A percentile compares a stretch with the other conserved stretches of the same genome.
Evolutionary conservation across 768 basidiomycete species (phyloP).

Genomic region (Lentinula aciculospora): DNA sequence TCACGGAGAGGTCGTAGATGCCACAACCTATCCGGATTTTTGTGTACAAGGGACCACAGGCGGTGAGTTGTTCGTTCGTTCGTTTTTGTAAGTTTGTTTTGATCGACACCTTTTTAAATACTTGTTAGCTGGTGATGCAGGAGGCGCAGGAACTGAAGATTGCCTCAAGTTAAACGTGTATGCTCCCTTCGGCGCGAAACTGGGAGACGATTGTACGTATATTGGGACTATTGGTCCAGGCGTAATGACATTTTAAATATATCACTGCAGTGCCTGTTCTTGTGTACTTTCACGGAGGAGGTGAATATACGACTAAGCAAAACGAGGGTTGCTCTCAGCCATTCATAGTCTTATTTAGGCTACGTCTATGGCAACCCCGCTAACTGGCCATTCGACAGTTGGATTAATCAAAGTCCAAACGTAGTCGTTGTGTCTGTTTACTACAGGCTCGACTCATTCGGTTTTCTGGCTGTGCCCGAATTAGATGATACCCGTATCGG

Average conservation of each 20-base stretch:
- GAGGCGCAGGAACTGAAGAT: constrained; percentile 63
- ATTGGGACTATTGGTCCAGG: neutral
- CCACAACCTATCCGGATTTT: constrained; percentile 47
- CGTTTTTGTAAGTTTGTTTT: neutral
- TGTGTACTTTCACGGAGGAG: constrained; percentile 47
- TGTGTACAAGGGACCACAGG: constrained; percentile 56
- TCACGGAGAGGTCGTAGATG: constrained; percentile 39
- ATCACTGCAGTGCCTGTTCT: constrained; percentile 30
- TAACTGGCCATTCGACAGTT: constrained; percentile 63
- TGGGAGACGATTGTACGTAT: constrained; percentile 40
- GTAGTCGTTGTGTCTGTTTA: constrained; percentile 63
- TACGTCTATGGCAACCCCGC: constrained; percentile 56
- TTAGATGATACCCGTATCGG: constrained; percentile 32
- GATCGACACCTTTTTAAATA: neutral
- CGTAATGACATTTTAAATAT: neutral
- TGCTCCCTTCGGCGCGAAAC: constrained; percentile 40
- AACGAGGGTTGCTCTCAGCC: neutral
- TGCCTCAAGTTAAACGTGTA: constrained; percentile 67
- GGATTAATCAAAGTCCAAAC: constrained; percentile 58
- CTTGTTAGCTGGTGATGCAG: constrained; percentile 42
- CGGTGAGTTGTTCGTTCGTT: constrained; percentile 20
- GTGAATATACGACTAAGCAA: constrained; percentile 13
- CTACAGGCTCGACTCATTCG: constrained; percentile 58
- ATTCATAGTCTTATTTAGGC: constrained; percentile 22
- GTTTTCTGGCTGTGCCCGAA: constrained; percentile 52